Conservation (phyloP, 2,329 filamentous ascomycete species). For the Paracamarosporium sp. region DNA sequence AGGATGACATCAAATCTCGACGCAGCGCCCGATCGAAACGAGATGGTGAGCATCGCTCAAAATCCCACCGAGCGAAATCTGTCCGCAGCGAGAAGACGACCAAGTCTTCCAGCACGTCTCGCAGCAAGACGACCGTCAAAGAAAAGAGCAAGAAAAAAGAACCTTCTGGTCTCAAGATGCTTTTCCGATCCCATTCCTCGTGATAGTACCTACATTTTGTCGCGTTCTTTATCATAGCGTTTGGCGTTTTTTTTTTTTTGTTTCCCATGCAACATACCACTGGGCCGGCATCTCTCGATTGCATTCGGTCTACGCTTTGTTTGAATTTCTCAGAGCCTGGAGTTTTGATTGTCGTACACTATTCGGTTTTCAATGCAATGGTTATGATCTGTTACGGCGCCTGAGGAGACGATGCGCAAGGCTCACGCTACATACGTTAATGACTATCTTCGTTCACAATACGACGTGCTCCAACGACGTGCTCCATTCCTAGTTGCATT, state of each 20-base stretch:
- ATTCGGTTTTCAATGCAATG: background rate
- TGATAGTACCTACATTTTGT: conserved; percentile 6
- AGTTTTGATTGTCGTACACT: background rate
- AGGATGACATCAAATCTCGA: conserved; percentile 54
- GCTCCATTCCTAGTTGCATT: too few relatives aligned
- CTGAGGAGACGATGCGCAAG: background rate
- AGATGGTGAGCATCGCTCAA: conserved; percentile 31
- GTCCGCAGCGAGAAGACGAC: conserved; percentile 33
- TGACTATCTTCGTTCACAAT: background rate
- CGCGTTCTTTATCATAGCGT: conserved; percentile 9
- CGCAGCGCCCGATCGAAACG: conserved; percentile 30
- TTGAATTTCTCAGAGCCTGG: background rate
- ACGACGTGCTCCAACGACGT: too few relatives aligned
- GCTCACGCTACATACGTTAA: background rate
- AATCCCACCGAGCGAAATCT: conserved; percentile 36
- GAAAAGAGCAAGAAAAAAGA: conserved; percentile 51
- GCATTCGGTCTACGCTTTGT: background rate
- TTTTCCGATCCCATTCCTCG: conserved; percentile 48
- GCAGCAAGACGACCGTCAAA: conserved; percentile 33
- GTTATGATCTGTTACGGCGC: background rate
- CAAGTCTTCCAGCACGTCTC: conserved; percentile 17
- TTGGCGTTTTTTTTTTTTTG: conserved; percentile 8
- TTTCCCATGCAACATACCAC: conserved; percentile 10
- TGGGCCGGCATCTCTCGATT: conserved; percentile 4
- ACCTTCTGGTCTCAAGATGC: conserved; percentile 48